These are phyloP conservation scores for Anisodus acutangulus DNA, from an alignment of 257 asterid species.

Conservation along the genomic window DNA sequence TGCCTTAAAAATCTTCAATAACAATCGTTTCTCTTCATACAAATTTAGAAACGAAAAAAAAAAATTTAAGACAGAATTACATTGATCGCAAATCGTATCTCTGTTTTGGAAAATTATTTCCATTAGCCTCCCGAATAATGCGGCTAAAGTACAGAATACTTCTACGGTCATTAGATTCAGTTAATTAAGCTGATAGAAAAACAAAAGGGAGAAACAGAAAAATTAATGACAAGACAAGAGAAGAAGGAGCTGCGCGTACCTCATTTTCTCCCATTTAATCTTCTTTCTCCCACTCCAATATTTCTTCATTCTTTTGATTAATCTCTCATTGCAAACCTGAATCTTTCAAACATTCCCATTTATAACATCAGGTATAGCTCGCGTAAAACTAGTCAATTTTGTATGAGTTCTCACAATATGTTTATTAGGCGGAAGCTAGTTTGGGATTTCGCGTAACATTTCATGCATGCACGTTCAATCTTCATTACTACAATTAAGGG, in stretches of 20 bases:
- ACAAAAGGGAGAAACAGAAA: background rate
- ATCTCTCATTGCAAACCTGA: background rate
- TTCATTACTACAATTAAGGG: background rate
- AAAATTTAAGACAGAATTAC: background rate
- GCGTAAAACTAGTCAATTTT: background rate
- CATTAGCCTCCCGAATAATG: constrained; percentile 25
- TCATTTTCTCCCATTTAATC: constrained; percentile 35
- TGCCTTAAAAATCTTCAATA: background rate
- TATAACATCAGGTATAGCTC: background rate
- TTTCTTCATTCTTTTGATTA: background rate
- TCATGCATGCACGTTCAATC: constrained; percentile 11
- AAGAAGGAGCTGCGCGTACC: constrained; percentile 13
- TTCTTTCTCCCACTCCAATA: constrained; percentile 26
- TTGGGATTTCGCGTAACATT: constrained; percentile 1
- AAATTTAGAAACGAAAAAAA: background rate
- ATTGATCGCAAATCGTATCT: background rate
- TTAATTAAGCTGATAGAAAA: background rate
- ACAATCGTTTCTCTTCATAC: background rate
- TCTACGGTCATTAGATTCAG: constrained; percentile 26
- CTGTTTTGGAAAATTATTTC: background rate
- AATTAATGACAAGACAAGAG: constrained; percentile 23
- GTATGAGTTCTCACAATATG: background rate
- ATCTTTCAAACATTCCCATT: background rate
- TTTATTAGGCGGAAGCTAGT: background rate
- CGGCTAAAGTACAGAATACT: constrained; percentile 4